Evolutionary conservation across 768 basidiomycete genomes (phyloP).

Genomic region (Russula vinacea): DNA sequence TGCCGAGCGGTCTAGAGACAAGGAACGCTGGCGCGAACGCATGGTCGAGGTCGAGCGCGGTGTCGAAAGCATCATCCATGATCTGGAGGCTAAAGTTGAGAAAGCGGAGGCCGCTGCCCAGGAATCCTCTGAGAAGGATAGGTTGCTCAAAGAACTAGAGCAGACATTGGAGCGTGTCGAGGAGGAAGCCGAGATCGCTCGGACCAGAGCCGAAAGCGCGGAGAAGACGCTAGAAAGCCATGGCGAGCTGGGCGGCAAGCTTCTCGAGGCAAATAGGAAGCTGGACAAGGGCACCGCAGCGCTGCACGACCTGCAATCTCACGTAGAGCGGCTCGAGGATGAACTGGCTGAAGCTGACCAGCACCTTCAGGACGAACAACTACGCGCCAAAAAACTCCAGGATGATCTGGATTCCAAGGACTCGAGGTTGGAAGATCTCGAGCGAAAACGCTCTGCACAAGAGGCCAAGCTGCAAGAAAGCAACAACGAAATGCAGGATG

Average conservation of each 20-base stretch:
- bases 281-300: conserved; percentile 55
- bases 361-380: conserved; percentile 52
- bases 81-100: conserved; percentile 55
- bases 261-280: conserved; percentile 63
- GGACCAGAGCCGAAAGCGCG: conserved; percentile 60
- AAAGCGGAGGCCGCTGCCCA: conserved; percentile 50
- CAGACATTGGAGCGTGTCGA: conserved; percentile 45
- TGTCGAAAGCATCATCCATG: conserved; percentile 62
- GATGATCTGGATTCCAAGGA: conserved; percentile 41
- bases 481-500: conserved; percentile 39
- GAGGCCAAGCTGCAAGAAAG: conserved; percentile 30
- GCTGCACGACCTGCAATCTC: conserved; percentile 55
- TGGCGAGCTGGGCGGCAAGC: conserved; percentile 63
- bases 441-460: conserved; percentile 30
- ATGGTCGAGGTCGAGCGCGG: conserved; percentile 71
- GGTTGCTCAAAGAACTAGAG: conserved; percentile 47
- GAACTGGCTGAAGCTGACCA: conserved; percentile 53
- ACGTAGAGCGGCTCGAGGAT: conserved; percentile 60
- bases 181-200: conserved; percentile 53
- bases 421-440: conserved; percentile 30
- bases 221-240: conserved; percentile 61
- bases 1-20: conserved; percentile 58
- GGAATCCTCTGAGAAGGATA: conserved; percentile 41
- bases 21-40: conserved; percentile 65
- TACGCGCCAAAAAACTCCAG: conserved; percentile 40